Evolutionary conservation across 148 eudicot genomes (phyloP).

Genomic region (Polygonum maritimum): DNA sequence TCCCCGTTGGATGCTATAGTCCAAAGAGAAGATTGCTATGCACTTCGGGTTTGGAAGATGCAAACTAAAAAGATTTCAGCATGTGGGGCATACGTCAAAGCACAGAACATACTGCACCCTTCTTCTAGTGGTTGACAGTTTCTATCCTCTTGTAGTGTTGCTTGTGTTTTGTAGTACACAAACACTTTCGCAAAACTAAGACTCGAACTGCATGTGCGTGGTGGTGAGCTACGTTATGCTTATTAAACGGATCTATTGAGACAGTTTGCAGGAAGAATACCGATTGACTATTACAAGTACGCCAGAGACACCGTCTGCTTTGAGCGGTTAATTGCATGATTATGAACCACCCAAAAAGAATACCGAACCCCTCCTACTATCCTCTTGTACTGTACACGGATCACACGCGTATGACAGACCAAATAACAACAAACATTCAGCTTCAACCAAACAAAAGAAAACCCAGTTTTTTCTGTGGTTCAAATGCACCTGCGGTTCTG

Average conservation of each 20-base stretch:
- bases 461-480: not conserved
- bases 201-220: too few relatives aligned
- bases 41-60: not conserved
- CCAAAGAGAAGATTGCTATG: not conserved
- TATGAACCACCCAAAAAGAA: not conserved
- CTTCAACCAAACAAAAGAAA: not conserved
- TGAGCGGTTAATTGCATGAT: not conserved
- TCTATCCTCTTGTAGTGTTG: too few relatives aligned
- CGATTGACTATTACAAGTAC: too few relatives aligned
- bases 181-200: too few relatives aligned
- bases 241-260: too few relatives aligned
- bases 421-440: not conserved
- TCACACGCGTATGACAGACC: not conserved
- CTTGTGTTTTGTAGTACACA: too few relatives aligned
- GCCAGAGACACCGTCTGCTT: not conserved
- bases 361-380: not conserved
- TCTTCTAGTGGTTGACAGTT: too few relatives aligned
- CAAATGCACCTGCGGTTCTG: not conserved
- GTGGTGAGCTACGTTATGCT: too few relatives aligned
- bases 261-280: too few relatives aligned
- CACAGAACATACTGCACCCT: not conserved
- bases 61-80: not conserved
- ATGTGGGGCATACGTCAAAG: not conserved
- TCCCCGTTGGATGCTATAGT: not conserved
- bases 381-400: slow-evolving; percentile 2